phyloP scores from a whole-genome alignment of 441 rosid genomes.

The Metrosideros polymorpha region DNA sequence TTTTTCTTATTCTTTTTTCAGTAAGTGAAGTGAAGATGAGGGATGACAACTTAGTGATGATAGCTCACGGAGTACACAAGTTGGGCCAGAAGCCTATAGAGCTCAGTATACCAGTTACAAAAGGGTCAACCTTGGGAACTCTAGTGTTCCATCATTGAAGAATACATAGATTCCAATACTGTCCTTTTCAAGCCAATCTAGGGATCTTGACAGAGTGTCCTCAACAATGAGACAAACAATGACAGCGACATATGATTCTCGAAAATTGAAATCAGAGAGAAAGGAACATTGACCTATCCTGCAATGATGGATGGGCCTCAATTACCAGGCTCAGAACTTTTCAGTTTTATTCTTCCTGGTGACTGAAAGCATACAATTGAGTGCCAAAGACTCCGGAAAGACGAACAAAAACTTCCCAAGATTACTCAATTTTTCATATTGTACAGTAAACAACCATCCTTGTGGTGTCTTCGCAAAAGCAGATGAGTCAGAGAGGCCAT shows the following conservation, averaged over 20 bases:
- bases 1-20: no score
- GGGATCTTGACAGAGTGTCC: neutral
- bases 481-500: neutral
- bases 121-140: neutral
- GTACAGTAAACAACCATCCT: neutral
- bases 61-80: neutral
- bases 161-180: neutral
- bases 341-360: neutral
- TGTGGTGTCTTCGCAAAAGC: neutral
- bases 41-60: neutral
- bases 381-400: neutral
- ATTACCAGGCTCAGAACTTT: neutral
- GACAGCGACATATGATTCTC: neutral
- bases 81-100: neutral
- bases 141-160: neutral
- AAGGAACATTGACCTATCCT: neutral
- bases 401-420: neutral
- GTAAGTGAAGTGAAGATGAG: neutral
- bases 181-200: neutral
- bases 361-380: neutral
- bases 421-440: neutral
- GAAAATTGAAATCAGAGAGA: neutral
- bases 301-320: neutral
- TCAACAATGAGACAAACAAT: neutral
- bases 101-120: neutral